phyloP scores from a whole-genome alignment of 2,329 filamentous ascomycete genomes.

The Rutstroemia sp. region DNA sequence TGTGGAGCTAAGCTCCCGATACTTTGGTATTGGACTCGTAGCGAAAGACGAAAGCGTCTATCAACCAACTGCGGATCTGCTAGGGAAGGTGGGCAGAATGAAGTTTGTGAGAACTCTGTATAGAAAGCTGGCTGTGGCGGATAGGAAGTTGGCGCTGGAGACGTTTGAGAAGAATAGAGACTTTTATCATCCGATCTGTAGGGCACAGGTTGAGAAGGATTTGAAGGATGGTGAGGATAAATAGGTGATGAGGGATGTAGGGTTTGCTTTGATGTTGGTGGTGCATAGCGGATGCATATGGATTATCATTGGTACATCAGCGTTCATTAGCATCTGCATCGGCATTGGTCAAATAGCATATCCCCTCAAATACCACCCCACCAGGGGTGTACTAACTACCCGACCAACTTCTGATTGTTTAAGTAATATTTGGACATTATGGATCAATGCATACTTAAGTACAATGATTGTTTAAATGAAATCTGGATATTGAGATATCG shows the following conservation, averaged over 20 bases:
- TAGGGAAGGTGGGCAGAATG: constrained; percentile 85
- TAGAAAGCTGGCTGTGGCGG: constrained; percentile 64
- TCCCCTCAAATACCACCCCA: too few species aligned
- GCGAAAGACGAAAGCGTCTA: constrained; percentile 65
- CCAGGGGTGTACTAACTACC: too few species aligned
- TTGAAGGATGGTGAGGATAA: constrained; percentile 33
- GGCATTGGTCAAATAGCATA: too few species aligned
- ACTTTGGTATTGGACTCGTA: constrained; percentile 70
- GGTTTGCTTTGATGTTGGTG: too few species aligned
- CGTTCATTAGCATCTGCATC: too few species aligned
- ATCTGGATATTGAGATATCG: too few species aligned
- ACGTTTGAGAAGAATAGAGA: constrained; percentile 83
- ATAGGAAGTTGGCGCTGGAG: constrained; percentile 65
- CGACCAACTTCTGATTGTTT: too few species aligned
- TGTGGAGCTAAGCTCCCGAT: constrained; percentile 76
- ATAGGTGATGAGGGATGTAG: not conserved
- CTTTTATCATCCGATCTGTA: constrained; percentile 95
- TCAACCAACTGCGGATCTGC: constrained; percentile 61
- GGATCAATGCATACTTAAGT: too few species aligned
- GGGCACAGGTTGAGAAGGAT: constrained; percentile 80
- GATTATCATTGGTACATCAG: too few species aligned
- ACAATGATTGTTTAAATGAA: too few species aligned
- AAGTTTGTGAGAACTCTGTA: constrained; percentile 92
- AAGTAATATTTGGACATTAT: too few species aligned
- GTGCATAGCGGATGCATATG: too few species aligned